Conservation (phyloP, 305 asterid species). For the Plantago rigida region DNA sequence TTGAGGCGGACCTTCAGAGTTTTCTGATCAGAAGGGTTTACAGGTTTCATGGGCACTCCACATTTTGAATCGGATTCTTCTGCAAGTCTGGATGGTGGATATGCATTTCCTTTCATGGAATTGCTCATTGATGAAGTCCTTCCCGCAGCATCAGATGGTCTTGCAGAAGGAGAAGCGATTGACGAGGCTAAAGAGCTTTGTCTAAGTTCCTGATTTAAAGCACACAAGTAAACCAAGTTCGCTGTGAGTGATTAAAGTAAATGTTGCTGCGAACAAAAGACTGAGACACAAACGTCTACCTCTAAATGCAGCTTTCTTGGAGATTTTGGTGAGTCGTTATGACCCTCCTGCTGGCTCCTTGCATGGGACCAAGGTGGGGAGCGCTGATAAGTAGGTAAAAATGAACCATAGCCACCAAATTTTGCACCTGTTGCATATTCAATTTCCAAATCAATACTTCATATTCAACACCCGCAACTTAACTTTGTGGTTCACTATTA, state of each 20-base stretch:
- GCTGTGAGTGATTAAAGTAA: constrained; percentile 19
- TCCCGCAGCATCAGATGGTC: constrained; percentile 45
- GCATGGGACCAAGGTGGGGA: constrained; percentile 65
- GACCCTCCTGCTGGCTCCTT: constrained; percentile 47
- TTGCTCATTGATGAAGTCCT: constrained; percentile 33
- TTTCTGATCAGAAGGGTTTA: constrained; percentile 50
- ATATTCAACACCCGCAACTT: constrained; percentile 12
- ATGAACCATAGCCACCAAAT: constrained; percentile 93
- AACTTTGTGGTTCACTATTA: constrained; percentile 21
- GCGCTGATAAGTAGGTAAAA: constrained; percentile 79
- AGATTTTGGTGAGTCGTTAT: constrained; percentile 40
- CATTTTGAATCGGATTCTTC: constrained; percentile 44
- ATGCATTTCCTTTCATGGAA: constrained; percentile 36
- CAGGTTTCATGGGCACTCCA: constrained; percentile 36
- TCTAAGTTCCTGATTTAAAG: constrained; percentile 51
- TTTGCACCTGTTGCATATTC: constrained; percentile 62
- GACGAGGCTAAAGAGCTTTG: constrained; percentile 48
- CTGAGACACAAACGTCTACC: constrained; percentile 40
- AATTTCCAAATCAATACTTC: constrained; percentile 30
- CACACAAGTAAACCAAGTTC: constrained; percentile 29
- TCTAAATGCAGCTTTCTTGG: constrained; percentile 46
- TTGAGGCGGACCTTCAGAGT: constrained; percentile 66
- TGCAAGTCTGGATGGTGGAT: constrained; percentile 30
- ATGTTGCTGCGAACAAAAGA: neutral
- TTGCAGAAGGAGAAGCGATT: constrained; percentile 42